phyloP scores from a whole-genome alignment of 352 stramenopile genomes.

The Stramenopiles sp. region DNA sequence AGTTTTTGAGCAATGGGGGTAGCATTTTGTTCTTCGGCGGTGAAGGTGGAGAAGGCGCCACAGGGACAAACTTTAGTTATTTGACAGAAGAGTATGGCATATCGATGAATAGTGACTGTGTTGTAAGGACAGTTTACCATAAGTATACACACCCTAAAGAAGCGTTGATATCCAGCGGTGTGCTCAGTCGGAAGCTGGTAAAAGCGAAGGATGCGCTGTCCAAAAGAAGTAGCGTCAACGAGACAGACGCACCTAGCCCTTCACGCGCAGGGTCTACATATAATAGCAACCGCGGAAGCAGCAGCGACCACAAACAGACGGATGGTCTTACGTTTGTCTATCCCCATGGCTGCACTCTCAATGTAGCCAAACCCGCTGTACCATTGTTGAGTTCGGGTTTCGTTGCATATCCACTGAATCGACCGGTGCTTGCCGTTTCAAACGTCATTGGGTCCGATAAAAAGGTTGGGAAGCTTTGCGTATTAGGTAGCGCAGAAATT shows the following conservation, averaged over 20 bases:
- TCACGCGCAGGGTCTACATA: slow-evolving; percentile 9
- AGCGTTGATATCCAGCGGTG: slow-evolving; percentile 72
- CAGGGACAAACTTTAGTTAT: slow-evolving; percentile 79
- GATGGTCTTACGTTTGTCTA: slow-evolving; percentile 78
- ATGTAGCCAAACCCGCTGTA: slow-evolving; percentile 62
- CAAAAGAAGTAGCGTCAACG: neutral
- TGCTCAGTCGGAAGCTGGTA: slow-evolving; percentile 74
- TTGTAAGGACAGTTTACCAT: slow-evolving; percentile 78
- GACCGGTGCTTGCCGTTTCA: slow-evolving; percentile 66
- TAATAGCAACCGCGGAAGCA: too few species aligned
- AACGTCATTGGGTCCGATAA: slow-evolving; percentile 42
- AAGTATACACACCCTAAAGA: slow-evolving; percentile 92
- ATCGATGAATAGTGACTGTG: slow-evolving; percentile 53
- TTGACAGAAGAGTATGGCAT: slow-evolving; percentile 78
- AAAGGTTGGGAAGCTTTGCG: slow-evolving; percentile 45
- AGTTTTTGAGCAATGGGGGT: slow-evolving; percentile 61
- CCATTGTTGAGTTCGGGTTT: slow-evolving; percentile 65
- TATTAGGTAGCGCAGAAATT: slow-evolving; percentile 70
- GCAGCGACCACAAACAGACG: slow-evolving; percentile 36
- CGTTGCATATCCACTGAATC: slow-evolving; percentile 84
- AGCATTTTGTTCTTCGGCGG: slow-evolving; percentile 66
- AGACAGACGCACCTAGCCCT: slow-evolving; percentile 11
- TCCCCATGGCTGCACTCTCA: slow-evolving; percentile 74
- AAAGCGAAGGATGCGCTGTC: slow-evolving; percentile 23
- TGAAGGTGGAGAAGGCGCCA: slow-evolving; percentile 64